Evolutionary conservation across 179 eudicot species (phyloP), one percentile per base, ranked within the genome.

Genomic region (Silene coronaria): DNA sequence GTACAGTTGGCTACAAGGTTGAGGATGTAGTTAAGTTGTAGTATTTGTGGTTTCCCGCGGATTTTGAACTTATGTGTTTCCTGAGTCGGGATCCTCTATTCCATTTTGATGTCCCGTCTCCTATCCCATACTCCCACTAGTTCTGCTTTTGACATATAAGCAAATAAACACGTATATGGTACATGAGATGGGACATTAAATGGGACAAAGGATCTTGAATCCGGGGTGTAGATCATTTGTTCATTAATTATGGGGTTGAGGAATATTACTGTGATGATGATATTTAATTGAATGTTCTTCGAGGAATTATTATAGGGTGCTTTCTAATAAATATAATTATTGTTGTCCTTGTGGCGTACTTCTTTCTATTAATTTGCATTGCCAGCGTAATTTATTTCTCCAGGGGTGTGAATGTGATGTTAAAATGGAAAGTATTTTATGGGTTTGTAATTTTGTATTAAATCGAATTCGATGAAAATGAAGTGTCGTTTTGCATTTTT

Each of bases 371-470:
- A 53, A 16, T 14, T 53, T 53, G 58, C 58, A 53, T 38, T 21
- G 61, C 28, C 32, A n/a, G 55, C 27, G 21, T 36, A 32, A 27
- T 66, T 72, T 59, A 19, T 67, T 66, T 27, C 75, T 38, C 26
- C 34, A 9, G 58, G 17, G 62, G 72, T 76, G 21, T 57, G 3
- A 22, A 36, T 22, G 6, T n/a, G n/a, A n/a, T n/a, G n/a, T n/a
- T n/a, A 61, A 65, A 72, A 34, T 77, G 67, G 75, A 68, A 67
- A 63, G 70, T 68, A 28, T 11, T 12, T 3, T 22, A 32, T 5
- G 14, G 30, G 27, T 70, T 71, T 6, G 58, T 53, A n/a, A 16
- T 6, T 53, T 53, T 10, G 0, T 46, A 30, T 5, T 61, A 13
- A 27, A 5, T 17, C 0, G 11, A 22, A 28, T 59, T 60, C 2